A percentile compares a stretch with the other conserved stretches of the same genome.
Evolutionary conservation across 2,329 filamentous ascomycete species (phyloP).

Genomic region (Xylaria sp.): DNA sequence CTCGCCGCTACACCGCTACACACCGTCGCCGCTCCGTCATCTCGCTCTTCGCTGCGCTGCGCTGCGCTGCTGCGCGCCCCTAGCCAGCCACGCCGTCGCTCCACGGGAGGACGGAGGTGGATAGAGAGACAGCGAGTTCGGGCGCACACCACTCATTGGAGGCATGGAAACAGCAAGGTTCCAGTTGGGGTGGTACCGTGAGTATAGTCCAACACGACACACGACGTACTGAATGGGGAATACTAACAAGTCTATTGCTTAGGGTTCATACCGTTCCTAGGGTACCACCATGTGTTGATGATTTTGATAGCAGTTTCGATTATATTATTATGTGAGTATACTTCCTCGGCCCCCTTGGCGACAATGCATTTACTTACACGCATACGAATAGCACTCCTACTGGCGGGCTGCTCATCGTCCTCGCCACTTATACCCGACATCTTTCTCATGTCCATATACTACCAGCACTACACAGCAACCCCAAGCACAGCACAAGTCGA

Average conservation of each 20-base stretch:
- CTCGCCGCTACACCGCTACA: constrained; percentile 16
- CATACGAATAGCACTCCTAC: constrained; percentile 75
- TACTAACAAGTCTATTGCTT: constrained; percentile 5
- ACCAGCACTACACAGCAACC: constrained; percentile 82
- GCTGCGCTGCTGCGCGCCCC: constrained; percentile 42
- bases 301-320: constrained; percentile 93
- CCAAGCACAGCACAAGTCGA: constrained; percentile 90
- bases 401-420: constrained; percentile 96
- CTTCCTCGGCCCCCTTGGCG: constrained; percentile 14
- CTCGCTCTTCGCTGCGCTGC: constrained; percentile 34
- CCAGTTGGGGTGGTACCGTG: constrained; percentile 49
- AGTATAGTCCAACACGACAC: constrained; percentile 34
- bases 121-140: constrained; percentile 38
- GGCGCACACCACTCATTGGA: constrained; percentile 35
- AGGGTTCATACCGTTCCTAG: constrained; percentile 75
- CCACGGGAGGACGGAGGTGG: constrained; percentile 48
- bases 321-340: constrained; percentile 88
- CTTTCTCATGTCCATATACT: constrained; percentile 98
- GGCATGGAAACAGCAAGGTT: constrained; percentile 45
- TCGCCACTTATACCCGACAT: constrained; percentile 95
- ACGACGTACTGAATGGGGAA: neutral
- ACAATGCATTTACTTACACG: constrained; percentile 9
- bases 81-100: constrained; percentile 46
- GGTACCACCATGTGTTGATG: constrained; percentile 92
- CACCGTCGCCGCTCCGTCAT: constrained; percentile 18